These are phyloP conservation scores for Ophiorrhiza pumila DNA, from an alignment of 257 asterid species.

Conservation along the genomic window DNA sequence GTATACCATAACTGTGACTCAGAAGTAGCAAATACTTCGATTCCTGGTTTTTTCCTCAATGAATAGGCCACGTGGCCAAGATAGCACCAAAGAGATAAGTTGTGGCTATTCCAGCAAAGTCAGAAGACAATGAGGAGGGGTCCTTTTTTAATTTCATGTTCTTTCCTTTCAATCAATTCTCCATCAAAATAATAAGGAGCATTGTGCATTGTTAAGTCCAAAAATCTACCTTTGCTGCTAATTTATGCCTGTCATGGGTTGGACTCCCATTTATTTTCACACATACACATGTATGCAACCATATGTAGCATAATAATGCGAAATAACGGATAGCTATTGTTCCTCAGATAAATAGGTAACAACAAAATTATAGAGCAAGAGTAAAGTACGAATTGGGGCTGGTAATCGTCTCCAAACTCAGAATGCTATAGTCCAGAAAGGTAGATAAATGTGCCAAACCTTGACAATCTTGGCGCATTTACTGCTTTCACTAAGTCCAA, in stretches of 20 bases:
- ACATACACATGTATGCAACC: not conserved
- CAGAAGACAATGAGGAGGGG: not conserved
- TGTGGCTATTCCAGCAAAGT: not conserved
- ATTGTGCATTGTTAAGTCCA: not conserved
- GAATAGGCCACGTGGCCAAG: not conserved
- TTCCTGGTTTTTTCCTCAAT: not conserved
- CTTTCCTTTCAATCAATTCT: not conserved
- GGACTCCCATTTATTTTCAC: too few relatives aligned
- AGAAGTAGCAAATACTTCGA: not conserved
- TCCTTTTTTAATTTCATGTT: not conserved
- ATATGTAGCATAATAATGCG: not conserved
- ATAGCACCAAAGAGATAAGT: not conserved
- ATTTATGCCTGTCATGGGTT: not conserved
- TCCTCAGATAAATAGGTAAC: not conserved
- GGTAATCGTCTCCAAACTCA: not conserved
- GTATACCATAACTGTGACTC: not conserved
- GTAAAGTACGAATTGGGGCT: not conserved
- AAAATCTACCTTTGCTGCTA: not conserved
- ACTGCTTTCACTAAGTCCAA: slow-evolving; percentile 93
- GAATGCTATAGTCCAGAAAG: slow-evolving; percentile 2
- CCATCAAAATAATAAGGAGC: not conserved
- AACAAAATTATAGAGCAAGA: not conserved
- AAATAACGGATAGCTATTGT: not conserved
- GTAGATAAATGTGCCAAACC: slow-evolving; percentile 40
- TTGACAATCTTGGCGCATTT: slow-evolving; percentile 90